phyloP scores from a whole-genome alignment of 2,329 filamentous ascomycete genomes.

The Trichoderma sp. region DNA sequence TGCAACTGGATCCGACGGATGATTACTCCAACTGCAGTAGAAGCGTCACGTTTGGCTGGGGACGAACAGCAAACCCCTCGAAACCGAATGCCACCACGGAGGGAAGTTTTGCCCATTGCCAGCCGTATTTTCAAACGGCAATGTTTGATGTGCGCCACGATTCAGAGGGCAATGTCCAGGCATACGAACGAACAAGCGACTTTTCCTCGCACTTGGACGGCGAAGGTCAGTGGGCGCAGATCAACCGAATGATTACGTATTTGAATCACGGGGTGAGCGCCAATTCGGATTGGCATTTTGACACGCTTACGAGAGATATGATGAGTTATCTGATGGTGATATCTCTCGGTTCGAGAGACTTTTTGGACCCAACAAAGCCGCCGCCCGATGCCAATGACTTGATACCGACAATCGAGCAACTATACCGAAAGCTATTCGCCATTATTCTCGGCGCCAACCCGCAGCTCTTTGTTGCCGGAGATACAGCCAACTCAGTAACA shows the following conservation, averaged over 20 bases:
- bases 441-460: slow-evolving; percentile 48
- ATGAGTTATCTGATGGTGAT: slow-evolving; percentile 50
- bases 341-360: slow-evolving; percentile 33
- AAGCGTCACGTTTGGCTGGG: slow-evolving; percentile 44
- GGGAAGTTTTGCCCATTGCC: slow-evolving; percentile 36
- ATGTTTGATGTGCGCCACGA: slow-evolving; percentile 44
- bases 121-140: slow-evolving; percentile 38
- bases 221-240: not conserved
- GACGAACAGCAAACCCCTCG: no score
- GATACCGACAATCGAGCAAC: slow-evolving; percentile 2
- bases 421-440: slow-evolving; percentile 37
- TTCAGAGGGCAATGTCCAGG: slow-evolving; percentile 33
- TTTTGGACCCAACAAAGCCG: slow-evolving; percentile 40
- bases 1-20: no score
- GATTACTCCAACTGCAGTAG: slow-evolving; percentile 12
- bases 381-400: slow-evolving; percentile 34
- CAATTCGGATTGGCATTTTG: slow-evolving; percentile 50
- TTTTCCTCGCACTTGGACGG: slow-evolving; percentile 32
- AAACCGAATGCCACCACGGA: no score
- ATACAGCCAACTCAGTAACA: not conserved
- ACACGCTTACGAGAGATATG: slow-evolving; percentile 49
- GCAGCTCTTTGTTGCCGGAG: slow-evolving; percentile 41
- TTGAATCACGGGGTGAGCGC: not conserved
- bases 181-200: slow-evolving; percentile 28
- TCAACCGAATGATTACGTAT: not conserved